phyloP scores from a whole-genome alignment of 2,329 filamentous ascomycete genomes.

The Ambrosiella beaveri region DNA sequence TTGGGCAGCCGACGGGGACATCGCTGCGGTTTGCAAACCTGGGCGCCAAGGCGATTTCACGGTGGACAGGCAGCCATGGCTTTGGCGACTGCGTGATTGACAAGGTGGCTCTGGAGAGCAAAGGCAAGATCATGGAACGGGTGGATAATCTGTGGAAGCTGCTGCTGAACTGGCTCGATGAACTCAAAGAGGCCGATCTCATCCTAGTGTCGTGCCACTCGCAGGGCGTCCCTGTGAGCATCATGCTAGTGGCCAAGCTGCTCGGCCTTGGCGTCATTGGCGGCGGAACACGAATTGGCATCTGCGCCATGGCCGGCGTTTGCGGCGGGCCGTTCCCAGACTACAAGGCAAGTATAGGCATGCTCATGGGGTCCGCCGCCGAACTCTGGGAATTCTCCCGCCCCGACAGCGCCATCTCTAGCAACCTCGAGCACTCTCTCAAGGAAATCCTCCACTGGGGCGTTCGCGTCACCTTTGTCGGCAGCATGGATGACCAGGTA shows the following conservation, averaged over 20 bases:
- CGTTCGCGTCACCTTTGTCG: constrained; percentile 70
- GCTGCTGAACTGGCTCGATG: constrained; percentile 84
- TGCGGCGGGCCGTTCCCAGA: constrained; percentile 85
- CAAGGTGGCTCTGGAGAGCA: constrained; percentile 85
- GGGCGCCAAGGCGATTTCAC: constrained; percentile 64
- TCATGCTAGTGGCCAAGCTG: constrained; percentile 84
- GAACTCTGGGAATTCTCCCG: constrained; percentile 91
- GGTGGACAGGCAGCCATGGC: constrained; percentile 61
- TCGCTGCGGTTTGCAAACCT: constrained; percentile 85
- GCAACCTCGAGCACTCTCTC: constrained; percentile 61
- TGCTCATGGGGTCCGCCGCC: constrained; percentile 76
- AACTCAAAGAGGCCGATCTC: constrained; percentile 73
- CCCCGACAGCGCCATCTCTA: constrained; percentile 63
- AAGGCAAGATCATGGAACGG: constrained; percentile 77
- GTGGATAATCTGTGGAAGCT: constrained; percentile 91
- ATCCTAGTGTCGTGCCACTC: constrained; percentile 88
- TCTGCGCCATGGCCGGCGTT: constrained; percentile 83
- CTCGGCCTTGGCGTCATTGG: constrained; percentile 78
- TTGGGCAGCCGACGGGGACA: constrained; percentile 89
- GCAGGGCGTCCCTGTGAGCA: constrained; percentile 82
- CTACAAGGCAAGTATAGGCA: constrained; percentile 71
- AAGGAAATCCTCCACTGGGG: constrained; percentile 60
- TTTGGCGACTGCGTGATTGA: constrained; percentile 68
- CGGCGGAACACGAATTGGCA: constrained; percentile 51
- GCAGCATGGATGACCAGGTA: constrained; percentile 92